Evolutionary conservation across 1,284 basidiomycete species (phyloP).

Genomic region (Malassezia sympodialis): DNA sequence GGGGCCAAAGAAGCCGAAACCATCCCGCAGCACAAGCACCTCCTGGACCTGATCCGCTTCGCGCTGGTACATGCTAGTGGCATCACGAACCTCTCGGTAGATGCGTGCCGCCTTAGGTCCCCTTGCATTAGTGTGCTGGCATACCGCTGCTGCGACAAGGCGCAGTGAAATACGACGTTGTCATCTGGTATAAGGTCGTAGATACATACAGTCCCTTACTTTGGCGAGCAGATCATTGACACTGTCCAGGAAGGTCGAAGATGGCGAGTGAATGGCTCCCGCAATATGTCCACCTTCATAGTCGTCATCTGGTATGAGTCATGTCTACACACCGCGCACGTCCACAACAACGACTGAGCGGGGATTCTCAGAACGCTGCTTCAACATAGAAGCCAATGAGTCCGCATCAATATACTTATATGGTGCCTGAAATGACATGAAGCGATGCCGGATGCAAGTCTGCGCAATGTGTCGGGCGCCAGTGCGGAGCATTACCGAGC

Average conservation of each 20-base stretch:
- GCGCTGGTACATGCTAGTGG: slow-evolving; percentile 17
- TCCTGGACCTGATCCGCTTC: slow-evolving; percentile 25
- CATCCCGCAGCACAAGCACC: slow-evolving; percentile 46
- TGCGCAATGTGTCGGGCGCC: not conserved
- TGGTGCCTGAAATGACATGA: slow-evolving; percentile 30
- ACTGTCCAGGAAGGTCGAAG: slow-evolving; percentile 22
- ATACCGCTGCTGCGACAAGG: slow-evolving; percentile 41
- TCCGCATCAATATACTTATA: slow-evolving; percentile 36
- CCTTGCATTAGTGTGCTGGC: slow-evolving; percentile 10
- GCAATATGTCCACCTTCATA: slow-evolving; percentile 48
- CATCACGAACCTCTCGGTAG: slow-evolving; percentile 40
- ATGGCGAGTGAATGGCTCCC: slow-evolving; percentile 36
- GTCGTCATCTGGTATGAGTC: slow-evolving; percentile 37
- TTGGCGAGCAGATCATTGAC: slow-evolving; percentile 34
- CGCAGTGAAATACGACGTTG: slow-evolving; percentile 48
- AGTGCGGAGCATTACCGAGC: not conserved
- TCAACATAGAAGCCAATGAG: slow-evolving; percentile 24
- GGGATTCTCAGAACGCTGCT: slow-evolving; percentile 15
- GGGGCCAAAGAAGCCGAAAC: slow-evolving; percentile 39
- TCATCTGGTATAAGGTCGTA: slow-evolving; percentile 13
- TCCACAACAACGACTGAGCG: slow-evolving; percentile 35
- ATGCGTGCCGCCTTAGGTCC: slow-evolving; percentile 48
- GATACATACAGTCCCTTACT: slow-evolving; percentile 26
- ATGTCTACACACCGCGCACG: slow-evolving; percentile 29
- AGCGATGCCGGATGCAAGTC: not conserved